Conservation (phyloP, 352 stramenopile genomes). For the Phytophthora constricta region DNA sequence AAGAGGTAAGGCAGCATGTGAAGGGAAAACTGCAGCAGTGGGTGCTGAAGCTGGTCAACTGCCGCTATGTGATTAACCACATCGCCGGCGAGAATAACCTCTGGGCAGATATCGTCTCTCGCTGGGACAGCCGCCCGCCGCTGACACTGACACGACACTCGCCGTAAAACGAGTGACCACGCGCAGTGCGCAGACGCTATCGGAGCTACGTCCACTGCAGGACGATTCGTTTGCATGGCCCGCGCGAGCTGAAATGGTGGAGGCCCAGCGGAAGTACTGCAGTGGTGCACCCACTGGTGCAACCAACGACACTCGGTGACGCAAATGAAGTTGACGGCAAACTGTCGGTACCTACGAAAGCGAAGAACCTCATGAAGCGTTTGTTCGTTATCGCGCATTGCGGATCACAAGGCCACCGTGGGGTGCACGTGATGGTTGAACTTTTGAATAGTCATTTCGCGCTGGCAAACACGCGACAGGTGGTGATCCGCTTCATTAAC, state of each 20-base stretch:
- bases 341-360: constrained; percentile 2
- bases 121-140: constrained; percentile 6
- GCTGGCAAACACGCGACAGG: no score
- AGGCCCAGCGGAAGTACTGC: not conserved
- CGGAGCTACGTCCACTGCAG: constrained; percentile 14
- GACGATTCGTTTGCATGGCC: constrained; percentile 14
- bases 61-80: constrained; percentile 23
- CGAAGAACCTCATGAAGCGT: not conserved
- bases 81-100: constrained; percentile 30
- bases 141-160: not conserved
- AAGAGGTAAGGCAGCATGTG: constrained; percentile 15
- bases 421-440: constrained; percentile 1
- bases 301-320: not conserved
- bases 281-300: not conserved
- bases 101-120: constrained; percentile 22
- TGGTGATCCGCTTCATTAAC: no score
- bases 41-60: constrained; percentile 9
- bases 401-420: not conserved
- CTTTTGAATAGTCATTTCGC: no score
- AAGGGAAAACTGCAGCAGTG: constrained; percentile 22
- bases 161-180: constrained; percentile 16
- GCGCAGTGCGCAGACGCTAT: not conserved
- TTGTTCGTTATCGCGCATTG: constrained; percentile 16
- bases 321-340: not conserved
- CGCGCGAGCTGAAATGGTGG: not conserved